Evolutionary conservation across 2,329 filamentous ascomycete genomes (phyloP).

Genomic region (Penicillium sp.): DNA sequence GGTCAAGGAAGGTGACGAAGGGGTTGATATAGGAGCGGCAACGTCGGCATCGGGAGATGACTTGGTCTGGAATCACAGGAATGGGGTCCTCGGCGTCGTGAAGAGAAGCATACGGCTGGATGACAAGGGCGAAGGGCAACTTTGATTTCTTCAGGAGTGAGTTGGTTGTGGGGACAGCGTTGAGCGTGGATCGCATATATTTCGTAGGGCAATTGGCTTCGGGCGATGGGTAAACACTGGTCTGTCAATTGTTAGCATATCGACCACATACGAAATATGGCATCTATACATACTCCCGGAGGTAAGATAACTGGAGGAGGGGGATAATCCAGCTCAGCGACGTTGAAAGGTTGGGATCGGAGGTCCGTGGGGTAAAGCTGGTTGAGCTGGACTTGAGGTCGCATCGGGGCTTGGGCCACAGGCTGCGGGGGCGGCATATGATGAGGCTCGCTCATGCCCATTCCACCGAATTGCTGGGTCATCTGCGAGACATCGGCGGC

Average conservation of each 20-base stretch:
- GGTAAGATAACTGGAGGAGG: slow-evolving; percentile 89
- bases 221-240: slow-evolving; percentile 86
- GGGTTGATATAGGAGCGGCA: slow-evolving; percentile 98
- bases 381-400: slow-evolving; percentile 60
- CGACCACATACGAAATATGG: not conserved
- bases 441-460: slow-evolving; percentile 65
- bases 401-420: slow-evolving; percentile 46
- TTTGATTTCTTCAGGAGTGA: slow-evolving; percentile 95
- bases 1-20: slow-evolving; percentile 92
- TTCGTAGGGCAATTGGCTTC: slow-evolving; percentile 88
- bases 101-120: slow-evolving; percentile 90
- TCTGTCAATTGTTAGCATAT: slow-evolving; percentile 56
- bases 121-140: slow-evolving; percentile 90
- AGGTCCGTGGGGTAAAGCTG: slow-evolving; percentile 91
- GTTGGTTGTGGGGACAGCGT: slow-evolving; percentile 88
- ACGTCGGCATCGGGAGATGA: slow-evolving; percentile 92
- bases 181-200: slow-evolving; percentile 92
- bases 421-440: slow-evolving; percentile 45
- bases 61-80: slow-evolving; percentile 91
- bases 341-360: slow-evolving; percentile 88
- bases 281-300: slow-evolving; percentile 69
- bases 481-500: slow-evolving; percentile 66
- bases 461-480: slow-evolving; percentile 77
- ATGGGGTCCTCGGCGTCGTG: slow-evolving; percentile 91
- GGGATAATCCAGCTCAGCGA: slow-evolving; percentile 84